Evolutionary conservation across 495 filamentous ascomycete species (phyloP).

Genomic region (Penicillium lividum): DNA sequence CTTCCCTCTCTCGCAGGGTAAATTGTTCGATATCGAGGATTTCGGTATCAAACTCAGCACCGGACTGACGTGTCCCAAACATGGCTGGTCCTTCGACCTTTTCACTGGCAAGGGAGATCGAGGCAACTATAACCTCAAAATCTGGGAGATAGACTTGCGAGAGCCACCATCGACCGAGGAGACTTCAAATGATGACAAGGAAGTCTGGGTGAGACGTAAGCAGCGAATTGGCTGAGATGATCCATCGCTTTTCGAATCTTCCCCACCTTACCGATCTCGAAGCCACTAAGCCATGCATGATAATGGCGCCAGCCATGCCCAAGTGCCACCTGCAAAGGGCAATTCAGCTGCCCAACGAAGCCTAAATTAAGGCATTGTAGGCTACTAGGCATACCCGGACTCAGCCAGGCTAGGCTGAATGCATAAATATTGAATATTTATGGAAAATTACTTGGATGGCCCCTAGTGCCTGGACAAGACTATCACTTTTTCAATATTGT

Average conservation of each 20-base stretch:
- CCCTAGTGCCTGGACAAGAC: background rate
- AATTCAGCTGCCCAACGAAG: background rate
- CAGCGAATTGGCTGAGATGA: conserved; percentile 37
- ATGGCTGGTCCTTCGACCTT: conserved; percentile 63
- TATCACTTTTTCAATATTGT: background rate
- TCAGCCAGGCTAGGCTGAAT: background rate
- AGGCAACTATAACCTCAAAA: conserved; percentile 56
- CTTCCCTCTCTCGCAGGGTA: conserved; percentile 56
- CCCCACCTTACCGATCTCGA: background rate
- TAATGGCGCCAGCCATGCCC: too few species aligned
- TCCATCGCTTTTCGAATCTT: background rate
- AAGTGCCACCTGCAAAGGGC: too few species aligned
- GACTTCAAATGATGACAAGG: conserved; percentile 39
- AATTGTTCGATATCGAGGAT: conserved; percentile 63
- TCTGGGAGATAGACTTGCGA: conserved; percentile 61
- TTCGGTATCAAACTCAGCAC: conserved; percentile 51
- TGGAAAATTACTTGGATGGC: background rate
- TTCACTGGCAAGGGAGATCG: conserved; percentile 56
- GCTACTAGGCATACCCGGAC: background rate
- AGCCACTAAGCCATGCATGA: background rate
- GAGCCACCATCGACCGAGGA: conserved; percentile 21
- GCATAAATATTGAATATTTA: background rate
- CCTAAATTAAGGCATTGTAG: background rate
- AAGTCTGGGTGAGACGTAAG: conserved; percentile 56
- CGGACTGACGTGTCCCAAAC: conserved; percentile 60